Percentiles rank a stretch among this genome's conserved stretches.
phyloP scores from a whole-genome alignment of 2,329 filamentous ascomycete species.

The Passalora sequoiae region DNA sequence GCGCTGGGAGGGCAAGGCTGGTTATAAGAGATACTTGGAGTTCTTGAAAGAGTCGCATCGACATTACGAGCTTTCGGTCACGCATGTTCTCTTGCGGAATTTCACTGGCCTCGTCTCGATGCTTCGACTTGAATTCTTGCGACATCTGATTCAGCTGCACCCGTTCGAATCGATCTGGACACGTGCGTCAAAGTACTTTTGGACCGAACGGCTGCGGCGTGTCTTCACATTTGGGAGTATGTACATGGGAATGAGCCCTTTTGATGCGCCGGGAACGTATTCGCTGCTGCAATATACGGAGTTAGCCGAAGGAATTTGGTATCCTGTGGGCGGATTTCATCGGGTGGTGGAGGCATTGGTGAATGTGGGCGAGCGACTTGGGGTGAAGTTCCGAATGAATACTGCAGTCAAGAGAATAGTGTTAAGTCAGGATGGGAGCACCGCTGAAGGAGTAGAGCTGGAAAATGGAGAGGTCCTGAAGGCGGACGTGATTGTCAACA shows the following conservation, averaged over 20 bases:
- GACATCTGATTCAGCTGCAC: slow-evolving; percentile 57
- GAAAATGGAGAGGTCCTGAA: slow-evolving; percentile 53
- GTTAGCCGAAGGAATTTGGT: slow-evolving; percentile 71
- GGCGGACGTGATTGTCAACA: slow-evolving; percentile 65
- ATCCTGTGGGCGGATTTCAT: slow-evolving; percentile 66
- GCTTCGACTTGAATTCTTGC: slow-evolving; percentile 54
- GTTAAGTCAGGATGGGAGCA: slow-evolving; percentile 48
- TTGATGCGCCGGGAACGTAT: slow-evolving; percentile 70
- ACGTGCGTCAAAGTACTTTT: slow-evolving; percentile 62
- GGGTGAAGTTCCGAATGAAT: slow-evolving; percentile 58
- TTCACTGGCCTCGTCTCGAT: slow-evolving; percentile 59
- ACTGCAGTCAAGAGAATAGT: slow-evolving; percentile 55
- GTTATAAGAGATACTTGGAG: slow-evolving; percentile 62
- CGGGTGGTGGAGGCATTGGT: slow-evolving; percentile 57
- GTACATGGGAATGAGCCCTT: slow-evolving; percentile 79
- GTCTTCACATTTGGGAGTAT: slow-evolving; percentile 75
- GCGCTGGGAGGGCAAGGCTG: slow-evolving; percentile 65
- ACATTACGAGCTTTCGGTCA: slow-evolving; percentile 65
- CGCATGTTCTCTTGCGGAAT: slow-evolving; percentile 62
- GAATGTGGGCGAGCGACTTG: slow-evolving; percentile 56
- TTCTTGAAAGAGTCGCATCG: slow-evolving; percentile 63
- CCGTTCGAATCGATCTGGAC: slow-evolving; percentile 67
- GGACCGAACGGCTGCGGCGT: slow-evolving; percentile 61
- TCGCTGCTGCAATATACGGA: slow-evolving; percentile 70
- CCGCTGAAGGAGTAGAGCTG: slow-evolving; percentile 56